A percentile compares a stretch with the other conserved stretches of the same genome.
Conservation (phyloP, 2,329 filamentous ascomycete genomes). For the Colletotrichum sp. region DNA sequence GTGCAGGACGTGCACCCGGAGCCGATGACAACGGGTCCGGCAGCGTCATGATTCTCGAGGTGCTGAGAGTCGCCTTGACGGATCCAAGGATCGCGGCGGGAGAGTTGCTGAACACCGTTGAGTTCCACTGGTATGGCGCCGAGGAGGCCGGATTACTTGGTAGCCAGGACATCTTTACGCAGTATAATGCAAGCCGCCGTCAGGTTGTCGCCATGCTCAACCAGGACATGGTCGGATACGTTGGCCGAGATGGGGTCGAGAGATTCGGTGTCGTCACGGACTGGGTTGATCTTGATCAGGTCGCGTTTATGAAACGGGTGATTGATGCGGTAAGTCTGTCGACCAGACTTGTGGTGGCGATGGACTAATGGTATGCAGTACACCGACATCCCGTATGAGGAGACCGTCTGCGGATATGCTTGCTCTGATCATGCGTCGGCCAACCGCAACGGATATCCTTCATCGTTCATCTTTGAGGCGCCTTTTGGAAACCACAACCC, state of each 20-base stretch:
- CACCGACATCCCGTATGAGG: constrained; percentile 43
- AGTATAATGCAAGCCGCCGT: constrained; percentile 34
- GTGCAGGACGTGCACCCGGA: constrained; percentile 73
- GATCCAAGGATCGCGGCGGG: constrained; percentile 67
- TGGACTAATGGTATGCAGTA: constrained; percentile 26
- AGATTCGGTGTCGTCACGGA: constrained; percentile 45
- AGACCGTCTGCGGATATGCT: constrained; percentile 58
- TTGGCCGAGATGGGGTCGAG: constrained; percentile 30
- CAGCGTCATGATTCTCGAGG: constrained; percentile 81
- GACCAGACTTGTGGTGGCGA: not conserved
- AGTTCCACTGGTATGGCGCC: constrained; percentile 88
- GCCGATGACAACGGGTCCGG: constrained; percentile 77
- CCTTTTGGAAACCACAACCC: constrained; percentile 66
- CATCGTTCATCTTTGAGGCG: constrained; percentile 68
- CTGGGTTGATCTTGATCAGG: constrained; percentile 39
- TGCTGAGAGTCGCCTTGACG: constrained; percentile 72
- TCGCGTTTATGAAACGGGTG: constrained; percentile 41
- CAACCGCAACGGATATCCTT: constrained; percentile 68
- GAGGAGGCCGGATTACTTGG: constrained; percentile 83
- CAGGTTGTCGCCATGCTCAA: constrained; percentile 47
- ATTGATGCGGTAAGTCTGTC: constrained; percentile 24
- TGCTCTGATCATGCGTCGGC: constrained; percentile 75
- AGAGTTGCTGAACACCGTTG: constrained; percentile 73
- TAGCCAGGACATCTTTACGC: constrained; percentile 58
- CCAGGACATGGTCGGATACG: constrained; percentile 50